phyloP scores from a whole-genome alignment of 2,329 filamentous ascomycete genomes.

The Teratosphaeria gauchensis region DNA sequence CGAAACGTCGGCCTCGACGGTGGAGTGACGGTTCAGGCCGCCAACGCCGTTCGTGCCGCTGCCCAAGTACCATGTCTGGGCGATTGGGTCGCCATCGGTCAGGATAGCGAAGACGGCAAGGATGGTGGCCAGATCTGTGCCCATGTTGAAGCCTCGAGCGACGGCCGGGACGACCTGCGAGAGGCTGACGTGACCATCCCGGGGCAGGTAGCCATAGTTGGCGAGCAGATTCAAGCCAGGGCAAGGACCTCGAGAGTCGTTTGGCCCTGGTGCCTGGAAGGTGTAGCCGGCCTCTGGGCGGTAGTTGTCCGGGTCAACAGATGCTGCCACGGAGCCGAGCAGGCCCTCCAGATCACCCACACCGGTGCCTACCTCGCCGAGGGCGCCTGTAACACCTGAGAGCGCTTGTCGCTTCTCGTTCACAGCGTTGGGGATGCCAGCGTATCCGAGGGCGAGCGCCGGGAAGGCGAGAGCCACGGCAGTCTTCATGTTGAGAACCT shows the following conservation, averaged over 20 bases:
- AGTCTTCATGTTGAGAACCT: no score
- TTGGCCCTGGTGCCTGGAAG: no score
- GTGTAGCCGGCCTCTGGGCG: no score
- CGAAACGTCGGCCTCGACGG: constrained; percentile 21
- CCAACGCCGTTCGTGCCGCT: constrained; percentile 3
- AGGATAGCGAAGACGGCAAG: constrained; percentile 25
- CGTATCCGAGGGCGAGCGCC: no score
- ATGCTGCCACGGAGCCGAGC: no score
- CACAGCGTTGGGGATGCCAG: no score
- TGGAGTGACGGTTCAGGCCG: constrained; percentile 6
- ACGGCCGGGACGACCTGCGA: constrained; percentile 26
- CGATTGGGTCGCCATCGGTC: constrained; percentile 19
- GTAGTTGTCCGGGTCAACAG: no score
- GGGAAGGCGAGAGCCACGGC: no score
- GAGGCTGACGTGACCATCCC: constrained; percentile 29
- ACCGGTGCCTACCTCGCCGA: no score
- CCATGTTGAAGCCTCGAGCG: constrained; percentile 28
- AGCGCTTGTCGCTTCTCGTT: no score
- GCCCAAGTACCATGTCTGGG: constrained; percentile 15
- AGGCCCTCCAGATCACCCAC: no score
- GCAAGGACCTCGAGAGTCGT: constrained; percentile 8
- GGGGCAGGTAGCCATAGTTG: constrained; percentile 29
- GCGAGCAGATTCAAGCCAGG: constrained; percentile 18
- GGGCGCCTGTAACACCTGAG: no score
- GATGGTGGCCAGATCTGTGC: constrained; percentile 28